Conservation (phyloP, 371 early-diverging fungal genomes). For the Apophysomyces ossiformis region DNA sequence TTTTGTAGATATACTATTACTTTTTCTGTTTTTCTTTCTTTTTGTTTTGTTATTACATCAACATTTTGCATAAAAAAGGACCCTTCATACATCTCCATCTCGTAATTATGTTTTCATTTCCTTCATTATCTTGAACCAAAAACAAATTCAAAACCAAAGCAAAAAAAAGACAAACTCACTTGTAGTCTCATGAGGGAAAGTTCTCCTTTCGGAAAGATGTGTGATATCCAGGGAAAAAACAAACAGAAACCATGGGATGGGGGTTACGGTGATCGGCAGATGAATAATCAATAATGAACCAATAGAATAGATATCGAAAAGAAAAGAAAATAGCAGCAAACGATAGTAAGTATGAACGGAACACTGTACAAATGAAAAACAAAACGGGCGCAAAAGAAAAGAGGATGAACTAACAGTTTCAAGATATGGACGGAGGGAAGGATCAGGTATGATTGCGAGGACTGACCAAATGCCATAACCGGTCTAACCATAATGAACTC, state of each 20-base stretch:
- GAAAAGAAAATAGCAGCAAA: neutral
- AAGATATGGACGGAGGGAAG: neutral
- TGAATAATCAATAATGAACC: too few species aligned
- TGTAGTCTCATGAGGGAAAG: too few species aligned
- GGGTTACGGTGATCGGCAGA: too few species aligned
- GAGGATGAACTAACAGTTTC: neutral
- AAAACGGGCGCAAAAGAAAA: neutral
- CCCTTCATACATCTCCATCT: neutral
- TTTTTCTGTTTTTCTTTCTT: neutral
- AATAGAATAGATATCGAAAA: neutral
- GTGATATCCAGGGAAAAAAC: too few species aligned
- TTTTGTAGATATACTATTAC: conserved; percentile 51
- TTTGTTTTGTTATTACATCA: neutral
- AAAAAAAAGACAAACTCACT: too few species aligned
- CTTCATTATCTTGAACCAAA: too few species aligned
- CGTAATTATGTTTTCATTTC: too few species aligned
- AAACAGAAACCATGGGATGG: too few species aligned
- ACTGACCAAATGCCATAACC: neutral
- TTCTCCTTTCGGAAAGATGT: too few species aligned
- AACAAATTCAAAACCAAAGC: too few species aligned
- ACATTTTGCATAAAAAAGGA: neutral
- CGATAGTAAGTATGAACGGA: neutral
- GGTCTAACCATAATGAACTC: neutral
- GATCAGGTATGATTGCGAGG: neutral
- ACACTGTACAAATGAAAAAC: conserved; percentile 6